Evolutionary conservation across 140 eudicot genomes (phyloP).

Genomic region (Ambrosia hybrid): DNA sequence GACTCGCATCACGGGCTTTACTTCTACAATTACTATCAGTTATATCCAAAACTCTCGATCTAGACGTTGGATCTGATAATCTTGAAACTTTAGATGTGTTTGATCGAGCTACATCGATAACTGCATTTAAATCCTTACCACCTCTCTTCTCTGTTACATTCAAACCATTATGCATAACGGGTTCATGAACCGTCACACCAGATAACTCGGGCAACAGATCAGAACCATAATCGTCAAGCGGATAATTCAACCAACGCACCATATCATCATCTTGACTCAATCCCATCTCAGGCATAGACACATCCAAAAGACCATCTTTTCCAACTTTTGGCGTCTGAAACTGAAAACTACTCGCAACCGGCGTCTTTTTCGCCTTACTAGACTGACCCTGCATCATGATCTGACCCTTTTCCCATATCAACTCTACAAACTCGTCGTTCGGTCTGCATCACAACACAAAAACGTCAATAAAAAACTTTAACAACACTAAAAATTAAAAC

Average conservation of each 20-base stretch:
- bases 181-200: constrained; percentile 62
- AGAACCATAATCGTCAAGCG: constrained; percentile 58
- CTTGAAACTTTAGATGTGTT: constrained; percentile 31
- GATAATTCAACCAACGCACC: constrained; percentile 78
- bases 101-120: constrained; percentile 9
- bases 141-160: constrained; percentile 46
- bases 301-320: constrained; percentile 44
- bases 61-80: constrained; percentile 25
- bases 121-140: constrained; percentile 38
- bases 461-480: constrained; percentile 12
- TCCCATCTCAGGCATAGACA: constrained; percentile 48
- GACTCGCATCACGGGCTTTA: not conserved
- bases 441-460: constrained; percentile 55
- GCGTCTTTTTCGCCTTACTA: constrained; percentile 49
- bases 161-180: constrained; percentile 34
- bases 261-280: constrained; percentile 70
- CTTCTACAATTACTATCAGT: constrained; percentile 34
- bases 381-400: constrained; percentile 86
- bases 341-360: constrained; percentile 47
- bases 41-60: constrained; percentile 57
- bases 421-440: constrained; percentile 66
- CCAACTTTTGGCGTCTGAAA: constrained; percentile 44
- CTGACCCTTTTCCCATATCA: constrained; percentile 93
- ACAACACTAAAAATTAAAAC: not conserved
- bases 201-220: constrained; percentile 71